Evolutionary conservation across 2,329 filamentous ascomycete species (phyloP).

Genomic region (Aspergillus proliferans): DNA sequence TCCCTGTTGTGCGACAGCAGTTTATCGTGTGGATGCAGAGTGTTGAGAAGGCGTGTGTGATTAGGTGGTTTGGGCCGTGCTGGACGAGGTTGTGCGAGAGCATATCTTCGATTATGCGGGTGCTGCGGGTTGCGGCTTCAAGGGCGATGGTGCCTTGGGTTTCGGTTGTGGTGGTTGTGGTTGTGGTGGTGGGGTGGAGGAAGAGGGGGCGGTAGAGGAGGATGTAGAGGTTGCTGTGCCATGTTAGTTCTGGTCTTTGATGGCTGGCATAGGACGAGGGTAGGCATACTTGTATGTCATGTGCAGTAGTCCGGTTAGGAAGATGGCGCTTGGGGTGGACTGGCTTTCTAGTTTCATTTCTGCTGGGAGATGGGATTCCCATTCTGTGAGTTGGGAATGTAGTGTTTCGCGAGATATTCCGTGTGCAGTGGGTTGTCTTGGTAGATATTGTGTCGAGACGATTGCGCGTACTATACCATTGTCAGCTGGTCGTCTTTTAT

Average conservation of each 20-base stretch:
- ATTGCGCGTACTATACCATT: conserved; percentile 11
- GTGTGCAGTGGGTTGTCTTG: conserved; percentile 17
- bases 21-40: conserved; percentile 46
- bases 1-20: conserved; percentile 31
- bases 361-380: conserved; percentile 34
- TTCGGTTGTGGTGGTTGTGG: conserved; percentile 11
- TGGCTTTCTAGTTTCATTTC: conserved; percentile 28
- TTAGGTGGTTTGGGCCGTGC: conserved; percentile 43
- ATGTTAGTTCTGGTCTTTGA: no score
- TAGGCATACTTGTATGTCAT: conserved; percentile 39
- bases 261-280: not conserved
- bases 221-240: conserved; percentile 39
- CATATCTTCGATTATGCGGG: conserved; percentile 45
- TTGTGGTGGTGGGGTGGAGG: conserved; percentile 25
- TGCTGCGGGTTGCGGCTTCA: conserved; percentile 42
- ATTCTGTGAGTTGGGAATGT: conserved; percentile 30
- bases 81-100: conserved; percentile 39
- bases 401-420: conserved; percentile 17
- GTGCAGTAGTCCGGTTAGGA: conserved; percentile 39
- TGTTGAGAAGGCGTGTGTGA: conserved; percentile 45
- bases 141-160: conserved; percentile 37
- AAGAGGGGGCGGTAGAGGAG: conserved; percentile 41
- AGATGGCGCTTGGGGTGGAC: conserved; percentile 25
- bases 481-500: not conserved
- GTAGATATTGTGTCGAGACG: conserved; percentile 33